Conservation (phyloP, 2,329 filamentous ascomycete genomes). For the Diaporthe nobilis region DNA sequence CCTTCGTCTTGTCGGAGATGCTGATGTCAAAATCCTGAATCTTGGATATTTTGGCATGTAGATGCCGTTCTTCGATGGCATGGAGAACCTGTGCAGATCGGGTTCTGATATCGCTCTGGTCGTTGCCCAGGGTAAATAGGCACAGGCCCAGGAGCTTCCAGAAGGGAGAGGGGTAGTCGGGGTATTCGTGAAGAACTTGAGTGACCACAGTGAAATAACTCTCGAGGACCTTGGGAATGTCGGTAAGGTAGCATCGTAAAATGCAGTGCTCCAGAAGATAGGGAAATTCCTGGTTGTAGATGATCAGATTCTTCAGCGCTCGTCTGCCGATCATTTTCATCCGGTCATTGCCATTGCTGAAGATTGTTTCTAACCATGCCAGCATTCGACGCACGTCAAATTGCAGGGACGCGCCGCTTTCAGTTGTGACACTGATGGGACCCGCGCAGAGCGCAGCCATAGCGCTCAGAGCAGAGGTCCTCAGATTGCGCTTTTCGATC, state of each 20-base stretch:
- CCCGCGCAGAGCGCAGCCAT: constrained; percentile 94
- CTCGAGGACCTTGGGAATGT: constrained; percentile 85
- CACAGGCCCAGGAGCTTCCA: constrained; percentile 93
- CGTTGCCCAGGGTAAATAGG: constrained; percentile 92
- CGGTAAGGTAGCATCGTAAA: constrained; percentile 88
- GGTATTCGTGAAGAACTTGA: constrained; percentile 85
- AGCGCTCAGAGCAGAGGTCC: constrained; percentile 90
- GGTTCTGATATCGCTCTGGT: constrained; percentile 88
- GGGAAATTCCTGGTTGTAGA: constrained; percentile 89
- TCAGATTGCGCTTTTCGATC: constrained; percentile 94
- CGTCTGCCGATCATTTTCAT: constrained; percentile 91
- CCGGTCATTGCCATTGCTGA: constrained; percentile 90
- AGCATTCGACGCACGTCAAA: constrained; percentile 96
- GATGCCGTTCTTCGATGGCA: constrained; percentile 84
- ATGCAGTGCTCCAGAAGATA: constrained; percentile 92
- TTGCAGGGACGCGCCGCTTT: constrained; percentile 87
- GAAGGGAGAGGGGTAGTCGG: constrained; percentile 87
- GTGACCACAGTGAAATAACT: constrained; percentile 96
- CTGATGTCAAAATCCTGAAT: constrained; percentile 98
- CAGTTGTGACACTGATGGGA: constrained; percentile 88
- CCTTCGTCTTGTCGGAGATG: constrained; percentile 97
- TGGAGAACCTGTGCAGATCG: constrained; percentile 88
- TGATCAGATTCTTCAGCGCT: constrained; percentile 89
- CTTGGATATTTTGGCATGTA: constrained; percentile 81
- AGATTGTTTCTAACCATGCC: constrained; percentile 95